Percentiles rank a stretch among this genome's conserved stretches.
Evolutionary conservation across 495 filamentous ascomycete genomes (phyloP).

Genomic region (Hypomontagnella submonticulosa): DNA sequence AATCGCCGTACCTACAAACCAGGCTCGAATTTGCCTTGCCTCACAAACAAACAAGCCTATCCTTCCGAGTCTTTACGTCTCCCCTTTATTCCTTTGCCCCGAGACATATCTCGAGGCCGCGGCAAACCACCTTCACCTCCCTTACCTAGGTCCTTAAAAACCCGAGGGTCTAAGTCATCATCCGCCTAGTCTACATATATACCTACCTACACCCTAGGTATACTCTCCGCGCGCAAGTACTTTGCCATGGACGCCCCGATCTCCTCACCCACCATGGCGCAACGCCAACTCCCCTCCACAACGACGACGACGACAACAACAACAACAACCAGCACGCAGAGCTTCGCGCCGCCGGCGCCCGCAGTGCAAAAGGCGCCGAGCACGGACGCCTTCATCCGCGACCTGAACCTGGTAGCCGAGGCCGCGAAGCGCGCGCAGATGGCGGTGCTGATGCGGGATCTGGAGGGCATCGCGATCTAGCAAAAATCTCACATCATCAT

Average conservation of each 20-base stretch:
- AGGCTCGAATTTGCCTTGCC: slow-evolving; percentile 20
- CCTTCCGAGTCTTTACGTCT: too few relatives aligned
- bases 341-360: slow-evolving; percentile 51
- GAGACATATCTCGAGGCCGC: too few relatives aligned
- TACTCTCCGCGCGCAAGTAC: slow-evolving; percentile 16
- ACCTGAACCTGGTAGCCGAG: slow-evolving; percentile 91
- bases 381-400: slow-evolving; percentile 74
- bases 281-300: slow-evolving; percentile 44
- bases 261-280: slow-evolving; percentile 43
- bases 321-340: slow-evolving; percentile 41
- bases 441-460: slow-evolving; percentile 84
- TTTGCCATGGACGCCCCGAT: slow-evolving; percentile 57
- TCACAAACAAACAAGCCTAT: too few relatives aligned
- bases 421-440: slow-evolving; percentile 93
- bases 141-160: neutral
- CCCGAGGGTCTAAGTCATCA: neutral
- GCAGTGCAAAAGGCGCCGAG: slow-evolving; percentile 49
- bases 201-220: neutral
- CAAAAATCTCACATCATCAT: slow-evolving; percentile 15
- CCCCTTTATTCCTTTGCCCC: too few relatives aligned
- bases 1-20: slow-evolving; percentile 11
- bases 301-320: slow-evolving; percentile 31
- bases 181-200: neutral
- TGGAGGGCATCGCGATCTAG: slow-evolving; percentile 73
- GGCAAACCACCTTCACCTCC: too few relatives aligned